Base-by-base conservation (phyloP, 805 yeast genomes). In the Candida quercuum region DNA sequence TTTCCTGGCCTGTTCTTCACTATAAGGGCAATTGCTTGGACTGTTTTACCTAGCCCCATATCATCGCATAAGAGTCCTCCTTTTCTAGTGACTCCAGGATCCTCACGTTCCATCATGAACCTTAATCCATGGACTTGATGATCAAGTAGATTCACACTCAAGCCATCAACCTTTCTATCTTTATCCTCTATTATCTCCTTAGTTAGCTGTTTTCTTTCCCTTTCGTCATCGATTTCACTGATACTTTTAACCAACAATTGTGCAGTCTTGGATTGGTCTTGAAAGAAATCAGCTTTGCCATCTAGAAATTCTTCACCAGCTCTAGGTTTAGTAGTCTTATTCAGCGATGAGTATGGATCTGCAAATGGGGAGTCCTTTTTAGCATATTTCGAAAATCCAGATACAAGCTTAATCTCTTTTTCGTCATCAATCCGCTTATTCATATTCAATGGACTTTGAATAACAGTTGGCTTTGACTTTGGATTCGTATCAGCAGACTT, bases 31-130 rank as follows among this genome's bases (percentile, higher is more conserved):
- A 78, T 64, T 12, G 85, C 75, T 59, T 86, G 95, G 33, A 86
- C 75, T 0, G 95, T 86, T 52, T 86, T 86, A 36, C 95, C 95
- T 13, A 86, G 64, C 14, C 95, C 95, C 95, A 86, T 86, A 60
- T 84, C 95, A 55, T 86, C 95, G 52, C 93, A 86, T 28, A 86
- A 61, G n/a, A 78, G 36, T 3, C 84, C 86, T 21, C 85, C 85
- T 39, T 64, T 68, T 15, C 43, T 47, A 2, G 40, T 32, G 3
- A 48, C 35, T 14, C 39, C 38, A 1, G 41, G 42, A 16, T 34
- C 39, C 39, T 73, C 79, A 13, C 78, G 57, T 6, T 40, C 36
- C 5, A 47, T 45, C 45, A 73, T 46, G 50, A 74, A 73, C 29
- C 48, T 45, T 20, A 73, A 51, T 2, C 79, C 79, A 5, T 48